Base-by-base conservation (phyloP, 139 green algal genomes). In the Protoeuglena noctilucae region DNA sequence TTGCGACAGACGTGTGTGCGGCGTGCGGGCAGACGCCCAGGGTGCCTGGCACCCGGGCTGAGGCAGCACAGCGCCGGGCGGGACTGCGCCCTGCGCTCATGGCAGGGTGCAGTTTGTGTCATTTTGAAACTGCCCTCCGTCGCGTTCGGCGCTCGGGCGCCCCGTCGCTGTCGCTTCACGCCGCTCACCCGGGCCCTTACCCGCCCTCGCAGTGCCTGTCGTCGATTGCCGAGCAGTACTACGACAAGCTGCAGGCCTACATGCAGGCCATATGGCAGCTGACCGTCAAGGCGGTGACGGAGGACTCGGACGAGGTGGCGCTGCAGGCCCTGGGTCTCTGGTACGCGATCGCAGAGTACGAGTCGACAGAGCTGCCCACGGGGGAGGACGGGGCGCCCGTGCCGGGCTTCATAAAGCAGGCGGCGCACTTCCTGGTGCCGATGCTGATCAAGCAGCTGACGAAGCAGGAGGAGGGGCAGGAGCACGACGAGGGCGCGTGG, bases 281-380 rank as follows among this genome's bases (percentile, higher is more conserved):
- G 26, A 93, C 81, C 0, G 75, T 81, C 19, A 90, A 89, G 54
- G 76, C 82, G 7, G 80, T 87, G 48, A 68, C 78, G 60, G 68
- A 85, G 18, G 86, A 96, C 53, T 63, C 87, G 40, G 86, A 97
- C 67, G 77, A 83, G 18, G 87, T 98, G 21, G 84, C 76, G 19
- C 67, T 79, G 61, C 84, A 95, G 73, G 90, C 90, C 17, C 77
- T 98, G 4, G 91, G 97, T 79, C 89, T 98, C 29, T 98, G 91
- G 91, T 89, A 65, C 58, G 81, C 78, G 1, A 67, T 93, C 24
- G 68, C 54, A 21, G 83, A 93, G 49, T 75, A 91, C 61, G 84
- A 93, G 66, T 79, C 19, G 74, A 76, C 40, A 30, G 52, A 84
- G 48, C 80, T 78, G 27, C 65, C 71, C 26, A 72, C 73, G 23